Evolutionary conservation across 805 yeast genomes (phyloP), one percentile per base, ranked within the genome.

Genomic region (Blastobotrys americana): DNA sequence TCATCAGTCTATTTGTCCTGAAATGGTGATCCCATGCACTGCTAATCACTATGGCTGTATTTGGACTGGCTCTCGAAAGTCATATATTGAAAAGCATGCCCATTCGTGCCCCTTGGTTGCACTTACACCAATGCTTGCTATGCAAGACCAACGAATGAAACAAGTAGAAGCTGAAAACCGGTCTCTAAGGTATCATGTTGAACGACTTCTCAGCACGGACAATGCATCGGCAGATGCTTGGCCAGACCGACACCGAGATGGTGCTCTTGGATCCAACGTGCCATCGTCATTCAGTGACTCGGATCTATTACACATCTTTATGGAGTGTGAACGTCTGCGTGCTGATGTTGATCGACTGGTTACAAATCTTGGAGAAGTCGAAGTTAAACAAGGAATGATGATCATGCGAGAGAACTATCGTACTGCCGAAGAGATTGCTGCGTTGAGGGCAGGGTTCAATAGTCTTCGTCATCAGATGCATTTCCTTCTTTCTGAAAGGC

Each of bases 391-490:
- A 35, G 45, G 55, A 38, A 54, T 62, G 46, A 47, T 58, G 50
- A 54, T 63, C 18, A 58, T 57, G 51, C 59, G 63, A 18, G 70
- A 66, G 42, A 60, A 55, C 39, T 48, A 56, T 25, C 57, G 64
- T 13, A 50, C 55, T 17, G 49, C 54, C 23, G 67, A 63, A 27
- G 70, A 66, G 25, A 37, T 66, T 19, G 54, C 57, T 17, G 53
- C 55, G 34, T 45, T 65, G 31, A 54, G 60, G 16, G 44, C 55
- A 13, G 61, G 59, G 2, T 44, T 65, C 39, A 61, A 59, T 28
- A 56, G 63, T 9, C 45, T 66, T n/a, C 57, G 67, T 2, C 64
- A 66, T 27, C 70, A 66, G 47, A 35, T 66, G 40, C 62, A 61
- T 43, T 54, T 60, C 39, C 41, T 66, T 20, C 45, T 60, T 16